phyloP scores from a whole-genome alignment of 306 rosid species.

The Calophaca sinica region DNA sequence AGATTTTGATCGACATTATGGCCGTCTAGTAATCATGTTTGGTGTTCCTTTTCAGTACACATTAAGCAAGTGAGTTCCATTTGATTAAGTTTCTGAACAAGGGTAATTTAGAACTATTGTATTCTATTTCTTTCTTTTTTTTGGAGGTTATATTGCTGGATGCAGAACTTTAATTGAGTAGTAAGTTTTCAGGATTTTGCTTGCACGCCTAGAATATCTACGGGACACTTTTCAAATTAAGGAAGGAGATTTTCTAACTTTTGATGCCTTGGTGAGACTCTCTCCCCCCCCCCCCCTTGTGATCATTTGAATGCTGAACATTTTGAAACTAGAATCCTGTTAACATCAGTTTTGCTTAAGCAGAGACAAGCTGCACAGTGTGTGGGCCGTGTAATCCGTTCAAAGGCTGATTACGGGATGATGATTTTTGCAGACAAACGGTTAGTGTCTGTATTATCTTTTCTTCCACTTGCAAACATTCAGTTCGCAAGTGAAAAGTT shows the following conservation, averaged over 20 bases:
- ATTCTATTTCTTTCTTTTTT: not conserved
- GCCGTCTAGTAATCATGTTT: conserved; percentile 88
- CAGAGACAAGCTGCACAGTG: conserved; percentile 99
- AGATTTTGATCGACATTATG: conserved; percentile 93
- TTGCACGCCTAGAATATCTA: conserved; percentile 82
- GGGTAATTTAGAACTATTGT: conserved; percentile 22
- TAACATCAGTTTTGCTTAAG: conserved; percentile 34
- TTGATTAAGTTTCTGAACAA: conserved; percentile 23
- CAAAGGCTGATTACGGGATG: conserved; percentile 99
- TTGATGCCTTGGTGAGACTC: conserved; percentile 85
- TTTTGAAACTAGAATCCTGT: conserved; percentile 27
- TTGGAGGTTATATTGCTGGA: conserved; percentile 17
- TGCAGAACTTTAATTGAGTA: conserved; percentile 24
- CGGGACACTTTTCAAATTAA: conserved; percentile 90
- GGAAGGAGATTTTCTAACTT: conserved; percentile 95
- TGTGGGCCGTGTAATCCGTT: conserved; percentile 93
- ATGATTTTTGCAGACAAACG: conserved; percentile 98
- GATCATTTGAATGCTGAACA: conserved; percentile 17
- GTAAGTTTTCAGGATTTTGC: conserved; percentile 76
- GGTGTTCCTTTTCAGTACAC: conserved; percentile 96
- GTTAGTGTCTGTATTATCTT: conserved; percentile 46
- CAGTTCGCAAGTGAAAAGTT: not conserved
- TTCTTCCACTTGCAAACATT: conserved; percentile 30
- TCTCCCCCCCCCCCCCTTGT: conserved; percentile 5
- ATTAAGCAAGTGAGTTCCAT: conserved; percentile 81